Percentiles rank a stretch among this genome's conserved stretches.
phyloP scores from a whole-genome alignment of 306 rosid species.

The Vigna radiata region DNA sequence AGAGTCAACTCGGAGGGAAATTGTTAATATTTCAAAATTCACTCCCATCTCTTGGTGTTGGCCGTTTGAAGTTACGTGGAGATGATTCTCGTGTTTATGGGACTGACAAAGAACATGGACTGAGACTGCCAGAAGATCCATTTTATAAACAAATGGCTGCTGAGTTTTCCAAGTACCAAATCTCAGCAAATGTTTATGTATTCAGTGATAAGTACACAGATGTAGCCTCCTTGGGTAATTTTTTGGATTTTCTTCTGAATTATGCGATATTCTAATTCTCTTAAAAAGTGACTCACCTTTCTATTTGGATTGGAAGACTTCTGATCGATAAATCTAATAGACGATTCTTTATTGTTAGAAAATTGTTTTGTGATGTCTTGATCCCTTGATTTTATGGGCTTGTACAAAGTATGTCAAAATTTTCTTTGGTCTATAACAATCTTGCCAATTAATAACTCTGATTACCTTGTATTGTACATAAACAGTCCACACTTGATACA shows the following conservation, averaged over 20 bases:
- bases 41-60: conserved; percentile 95
- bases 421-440: conserved; percentile 13
- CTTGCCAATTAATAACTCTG: neutral
- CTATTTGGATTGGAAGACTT: conserved; percentile 38
- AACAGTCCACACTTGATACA: conserved; percentile 31
- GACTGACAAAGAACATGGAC: conserved; percentile 87
- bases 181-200: conserved; percentile 80
- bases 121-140: conserved; percentile 95
- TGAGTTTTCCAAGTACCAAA: conserved; percentile 92
- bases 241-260: conserved; percentile 27
- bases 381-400: conserved; percentile 1
- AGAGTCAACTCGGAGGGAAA: conserved; percentile 97
- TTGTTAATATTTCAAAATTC: conserved; percentile 94
- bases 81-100: conserved; percentile 95
- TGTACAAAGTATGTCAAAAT: neutral
- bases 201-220: conserved; percentile 99
- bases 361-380: conserved; percentile 38
- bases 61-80: conserved; percentile 96
- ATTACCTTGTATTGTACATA: conserved; percentile 3
- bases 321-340: conserved; percentile 36
- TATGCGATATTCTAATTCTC: neutral
- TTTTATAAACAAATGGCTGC: conserved; percentile 99
- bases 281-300: neutral
- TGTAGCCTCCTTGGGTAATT: conserved; percentile 90
- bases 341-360: conserved; percentile 31